These are phyloP conservation scores for Pythium myriotylum DNA, from an alignment of 352 stramenopile genomes.

Conservation along the genomic window DNA sequence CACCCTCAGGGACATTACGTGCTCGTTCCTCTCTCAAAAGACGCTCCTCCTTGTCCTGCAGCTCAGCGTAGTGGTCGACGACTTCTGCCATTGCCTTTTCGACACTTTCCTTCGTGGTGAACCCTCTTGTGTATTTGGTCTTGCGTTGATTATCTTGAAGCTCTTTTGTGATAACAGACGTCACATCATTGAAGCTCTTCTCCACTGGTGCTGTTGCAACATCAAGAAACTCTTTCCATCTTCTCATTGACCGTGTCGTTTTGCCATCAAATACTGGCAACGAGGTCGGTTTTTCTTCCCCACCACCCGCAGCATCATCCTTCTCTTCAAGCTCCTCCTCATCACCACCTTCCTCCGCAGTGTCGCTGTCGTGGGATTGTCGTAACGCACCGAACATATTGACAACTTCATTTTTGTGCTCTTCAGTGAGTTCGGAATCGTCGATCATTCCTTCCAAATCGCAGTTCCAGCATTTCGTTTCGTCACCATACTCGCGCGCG, in stretches of 20 bases:
- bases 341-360: conserved; percentile 20
- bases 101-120: conserved; percentile 58
- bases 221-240: conserved; percentile 72
- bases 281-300: conserved; percentile 7
- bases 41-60: conserved; percentile 41
- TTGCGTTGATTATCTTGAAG: conserved; percentile 46
- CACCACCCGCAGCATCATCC: conserved; percentile 2
- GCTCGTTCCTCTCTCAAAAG: conserved; percentile 19
- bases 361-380: conserved; percentile 26
- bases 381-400: conserved; percentile 51
- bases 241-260: conserved; percentile 31
- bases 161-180: conserved; percentile 51
- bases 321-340: conserved; percentile 15
- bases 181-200: conserved; percentile 45
- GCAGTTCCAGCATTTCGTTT: conserved; percentile 76
- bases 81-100: conserved; percentile 37
- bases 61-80: conserved; percentile 38
- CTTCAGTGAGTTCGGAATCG: conserved; percentile 68
- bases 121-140: conserved; percentile 54
- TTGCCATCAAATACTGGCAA: neutral
- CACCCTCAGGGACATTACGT: neutral
- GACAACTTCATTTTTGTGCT: conserved; percentile 44
- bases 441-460: conserved; percentile 77
- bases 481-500: conserved; percentile 69
- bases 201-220: conserved; percentile 55